Conservation (phyloP, 768 basidiomycete species). For the Lactifluus volemus region DNA sequence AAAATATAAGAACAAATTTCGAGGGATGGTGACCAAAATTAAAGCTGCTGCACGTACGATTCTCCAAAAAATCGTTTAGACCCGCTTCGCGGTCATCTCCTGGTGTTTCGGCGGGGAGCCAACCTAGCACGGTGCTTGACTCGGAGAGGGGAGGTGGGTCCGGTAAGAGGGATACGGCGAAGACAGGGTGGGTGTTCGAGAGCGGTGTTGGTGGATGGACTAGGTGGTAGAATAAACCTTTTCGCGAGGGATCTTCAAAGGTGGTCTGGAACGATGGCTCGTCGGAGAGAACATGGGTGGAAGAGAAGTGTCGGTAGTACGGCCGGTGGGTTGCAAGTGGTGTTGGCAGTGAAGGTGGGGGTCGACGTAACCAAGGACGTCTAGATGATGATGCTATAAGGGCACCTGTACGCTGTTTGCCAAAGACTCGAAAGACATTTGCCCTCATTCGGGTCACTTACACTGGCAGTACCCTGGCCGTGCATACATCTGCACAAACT, state of each 20-base stretch:
- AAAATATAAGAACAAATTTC: background rate
- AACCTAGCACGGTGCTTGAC: conserved; percentile 17
- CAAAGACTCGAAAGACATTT: conserved; percentile 7
- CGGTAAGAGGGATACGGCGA: conserved; percentile 16
- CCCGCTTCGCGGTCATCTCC: conserved; percentile 37
- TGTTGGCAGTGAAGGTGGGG: background rate
- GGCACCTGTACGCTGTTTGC: conserved; percentile 22
- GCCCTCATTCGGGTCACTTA: background rate
- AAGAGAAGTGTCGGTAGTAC: conserved; percentile 1
- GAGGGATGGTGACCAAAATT: background rate
- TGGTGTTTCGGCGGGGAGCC: conserved; percentile 18
- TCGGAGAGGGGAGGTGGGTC: conserved; percentile 9
- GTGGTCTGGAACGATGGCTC: background rate
- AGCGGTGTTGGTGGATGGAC: conserved; percentile 11
- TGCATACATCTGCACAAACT: background rate
- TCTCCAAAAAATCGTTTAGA: conserved; percentile 63
- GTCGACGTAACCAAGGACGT: background rate
- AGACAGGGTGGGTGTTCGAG: conserved; percentile 9
- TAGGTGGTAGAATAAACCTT: conserved; percentile 18
- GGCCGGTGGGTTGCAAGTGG: background rate
- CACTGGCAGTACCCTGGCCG: too few species aligned
- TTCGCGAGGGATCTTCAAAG: conserved; percentile 17
- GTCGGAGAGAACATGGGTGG: background rate
- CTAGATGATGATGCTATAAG: background rate
- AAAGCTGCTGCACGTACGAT: conserved; percentile 40